A percentile compares a stretch with the other conserved stretches of the same genome.
phyloP scores from a whole-genome alignment of 441 rosid species.

The Corymbia calophylla region DNA sequence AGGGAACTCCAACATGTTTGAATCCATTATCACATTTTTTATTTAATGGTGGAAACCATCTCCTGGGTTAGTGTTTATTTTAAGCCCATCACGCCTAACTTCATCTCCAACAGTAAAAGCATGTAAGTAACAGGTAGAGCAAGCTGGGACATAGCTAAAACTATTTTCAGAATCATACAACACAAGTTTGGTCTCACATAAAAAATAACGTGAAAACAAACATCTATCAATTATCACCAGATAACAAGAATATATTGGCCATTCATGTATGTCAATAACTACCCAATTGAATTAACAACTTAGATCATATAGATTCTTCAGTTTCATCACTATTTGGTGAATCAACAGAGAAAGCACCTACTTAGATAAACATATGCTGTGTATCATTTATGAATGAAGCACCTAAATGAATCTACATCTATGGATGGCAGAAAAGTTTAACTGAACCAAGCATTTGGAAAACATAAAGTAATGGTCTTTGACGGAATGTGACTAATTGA shows the following conservation, averaged over 20 bases:
- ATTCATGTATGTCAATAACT: neutral
- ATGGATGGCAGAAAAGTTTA: neutral
- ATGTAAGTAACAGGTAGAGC: neutral
- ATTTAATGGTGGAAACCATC: neutral
- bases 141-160: neutral
- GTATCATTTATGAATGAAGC: neutral
- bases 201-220: neutral
- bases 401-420: neutral
- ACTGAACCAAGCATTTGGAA: neutral
- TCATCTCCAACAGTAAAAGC: neutral
- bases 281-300: neutral
- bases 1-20: neutral
- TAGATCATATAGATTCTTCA: neutral
- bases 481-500: neutral
- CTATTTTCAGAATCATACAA: neutral
- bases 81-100: neutral
- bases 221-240: neutral
- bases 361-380: neutral
- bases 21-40: neutral
- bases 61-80: neutral
- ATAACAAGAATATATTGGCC: neutral
- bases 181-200: neutral
- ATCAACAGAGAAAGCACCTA: neutral
- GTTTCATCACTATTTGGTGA: neutral
- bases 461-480: neutral